Conservation (phyloP, 1,284 basidiomycete genomes). For the Fomitopsis pinicola region DNA sequence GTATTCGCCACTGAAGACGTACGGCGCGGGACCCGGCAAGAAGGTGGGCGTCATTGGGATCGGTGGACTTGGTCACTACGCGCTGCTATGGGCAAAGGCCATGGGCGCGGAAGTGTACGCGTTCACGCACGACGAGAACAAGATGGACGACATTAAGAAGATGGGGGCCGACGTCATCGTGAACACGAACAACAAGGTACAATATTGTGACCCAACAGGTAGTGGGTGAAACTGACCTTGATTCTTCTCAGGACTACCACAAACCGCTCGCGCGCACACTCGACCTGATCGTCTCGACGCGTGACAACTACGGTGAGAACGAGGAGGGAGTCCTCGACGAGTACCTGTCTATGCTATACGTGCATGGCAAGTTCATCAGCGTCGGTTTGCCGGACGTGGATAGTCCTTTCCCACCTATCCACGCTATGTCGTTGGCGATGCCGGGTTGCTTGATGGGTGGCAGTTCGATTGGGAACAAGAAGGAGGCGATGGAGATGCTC, state of each 20-base stretch:
- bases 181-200: conserved; percentile 29
- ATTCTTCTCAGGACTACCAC: conserved; percentile 32
- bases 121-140: conserved; percentile 59
- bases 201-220: neutral
- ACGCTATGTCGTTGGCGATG: conserved; percentile 33
- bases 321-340: conserved; percentile 25
- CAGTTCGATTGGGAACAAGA: conserved; percentile 59
- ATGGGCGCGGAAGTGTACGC: conserved; percentile 52
- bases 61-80: conserved; percentile 45
- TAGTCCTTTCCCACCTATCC: conserved; percentile 36
- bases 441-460: conserved; percentile 37
- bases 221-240: neutral
- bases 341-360: conserved; percentile 43
- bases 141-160: conserved; percentile 58
- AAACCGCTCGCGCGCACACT: conserved; percentile 40
- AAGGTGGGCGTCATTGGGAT: conserved; percentile 67
- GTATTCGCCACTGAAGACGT: conserved; percentile 59
- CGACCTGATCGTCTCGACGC: conserved; percentile 60
- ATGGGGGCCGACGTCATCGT: conserved; percentile 59
- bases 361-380: conserved; percentile 51
- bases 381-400: conserved; percentile 46
- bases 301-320: conserved; percentile 23
- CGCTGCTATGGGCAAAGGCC: conserved; percentile 22
- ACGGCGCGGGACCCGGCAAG: conserved; percentile 60
- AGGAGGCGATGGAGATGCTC: conserved; percentile 60